Evolutionary conservation across 306 rosid species (phyloP), one percentile per base, ranked within the genome.

Genomic region (Gleditsia sinensis): DNA sequence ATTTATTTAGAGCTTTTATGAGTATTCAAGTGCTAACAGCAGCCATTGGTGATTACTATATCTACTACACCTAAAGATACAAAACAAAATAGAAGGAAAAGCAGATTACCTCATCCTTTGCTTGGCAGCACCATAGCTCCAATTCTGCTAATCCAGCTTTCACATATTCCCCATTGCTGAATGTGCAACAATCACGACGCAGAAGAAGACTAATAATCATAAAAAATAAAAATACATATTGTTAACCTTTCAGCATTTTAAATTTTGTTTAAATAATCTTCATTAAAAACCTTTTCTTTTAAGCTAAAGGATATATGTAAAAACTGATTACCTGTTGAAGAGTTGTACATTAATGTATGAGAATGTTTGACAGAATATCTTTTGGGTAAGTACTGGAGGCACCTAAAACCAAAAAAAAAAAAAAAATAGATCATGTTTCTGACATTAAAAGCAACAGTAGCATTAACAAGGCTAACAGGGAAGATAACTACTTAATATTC

Each of bases 111-210:
- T 89, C 93, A 33, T 87, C 97, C 77, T 89, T 92, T 28, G 97
- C 96, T 71, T 89, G 93, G 84, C 93, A 86, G 76, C 94, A 89
- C 97, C 98, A 92, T 37, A 86, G 76, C 81, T 94, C 98, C 86
- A 94, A 76, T 83, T 94, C 97, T 6, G 96, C 98, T 78, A 94
- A 85, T 81, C 98, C 98, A 64, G 97, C 79, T 83, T 94, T 94
- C 55, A 94, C 97, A 67, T 83, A 94, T 76, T 94, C 98, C 62
- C 96, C 98, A 40, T 94, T 91, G 87, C 94, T 94, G 82, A 94
- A 94, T 76, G 98, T 94, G 85, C 98, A 94, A 79, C 97, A 94
- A 84, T 91, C 98, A 0, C 96, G 98, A 5, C 97, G 96, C 25
- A 94, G 91, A 32, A 94, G 98, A 76, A 91, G 96, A 71, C 97